Conservation (phyloP, 169 alveolate species). For the Eimeria praecox region DNA sequence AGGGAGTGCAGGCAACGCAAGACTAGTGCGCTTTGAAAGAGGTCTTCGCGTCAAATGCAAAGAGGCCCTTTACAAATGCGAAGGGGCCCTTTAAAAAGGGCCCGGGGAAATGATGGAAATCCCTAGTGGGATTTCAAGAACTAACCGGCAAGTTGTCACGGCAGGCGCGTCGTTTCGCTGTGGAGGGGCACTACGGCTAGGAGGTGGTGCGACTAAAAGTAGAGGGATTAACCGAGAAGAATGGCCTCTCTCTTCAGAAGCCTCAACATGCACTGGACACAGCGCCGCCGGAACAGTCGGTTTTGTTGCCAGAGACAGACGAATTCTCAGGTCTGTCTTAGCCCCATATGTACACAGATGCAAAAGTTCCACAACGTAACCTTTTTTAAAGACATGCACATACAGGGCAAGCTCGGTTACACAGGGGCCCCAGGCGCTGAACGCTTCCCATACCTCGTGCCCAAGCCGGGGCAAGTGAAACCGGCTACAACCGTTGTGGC, state of each 20-base stretch:
- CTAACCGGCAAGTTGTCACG: background rate
- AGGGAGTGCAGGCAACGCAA: background rate
- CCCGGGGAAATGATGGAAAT: background rate
- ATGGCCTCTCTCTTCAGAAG: background rate
- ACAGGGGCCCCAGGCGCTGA: conserved; percentile 8
- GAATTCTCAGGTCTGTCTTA: background rate
- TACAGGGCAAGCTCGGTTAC: background rate
- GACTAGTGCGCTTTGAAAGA: background rate
- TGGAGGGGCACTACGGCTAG: conserved; percentile 36
- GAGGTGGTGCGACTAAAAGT: background rate
- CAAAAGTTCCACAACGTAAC: conserved; percentile 1
- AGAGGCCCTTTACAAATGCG: background rate
- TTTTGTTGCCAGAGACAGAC: conserved; percentile 41
- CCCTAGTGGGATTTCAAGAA: background rate
- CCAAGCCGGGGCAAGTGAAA: conserved; percentile 44
- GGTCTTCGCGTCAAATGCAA: background rate
- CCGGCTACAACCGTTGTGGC: background rate
- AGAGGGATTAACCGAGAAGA: background rate
- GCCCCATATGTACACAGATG: background rate
- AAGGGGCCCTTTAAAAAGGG: background rate
- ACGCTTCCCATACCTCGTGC: conserved; percentile 39
- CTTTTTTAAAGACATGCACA: background rate
- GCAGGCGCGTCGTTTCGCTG: background rate
- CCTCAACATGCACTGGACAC: background rate
- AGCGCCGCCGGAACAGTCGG: background rate